Percentiles rank a stretch among this genome's conserved stretches.
Conservation (phyloP, 1,139 yeast species). For the Tardiomyces depauwii region DNA sequence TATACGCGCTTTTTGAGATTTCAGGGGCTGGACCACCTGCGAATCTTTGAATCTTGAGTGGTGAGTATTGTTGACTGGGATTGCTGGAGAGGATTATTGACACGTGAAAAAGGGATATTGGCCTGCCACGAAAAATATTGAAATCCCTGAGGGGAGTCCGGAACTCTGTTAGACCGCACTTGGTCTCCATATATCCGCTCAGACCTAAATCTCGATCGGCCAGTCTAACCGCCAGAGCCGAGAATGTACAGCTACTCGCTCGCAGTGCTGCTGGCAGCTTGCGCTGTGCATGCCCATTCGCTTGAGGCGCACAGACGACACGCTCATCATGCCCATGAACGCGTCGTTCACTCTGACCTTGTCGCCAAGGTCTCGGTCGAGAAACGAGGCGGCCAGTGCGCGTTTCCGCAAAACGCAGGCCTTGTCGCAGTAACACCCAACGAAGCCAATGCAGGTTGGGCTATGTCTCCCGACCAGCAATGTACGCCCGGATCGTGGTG, state of each 20-base stretch:
- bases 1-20: too few relatives aligned
- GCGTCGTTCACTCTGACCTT: neutral
- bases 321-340: neutral
- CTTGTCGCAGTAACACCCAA: constrained; percentile 54
- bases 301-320: neutral
- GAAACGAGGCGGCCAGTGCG: constrained; percentile 35
- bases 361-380: neutral
- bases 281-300: neutral
- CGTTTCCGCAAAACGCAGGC: constrained; percentile 55
- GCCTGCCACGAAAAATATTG: too few relatives aligned
- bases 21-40: too few relatives aligned
- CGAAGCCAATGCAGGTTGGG: constrained; percentile 72
- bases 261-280: neutral
- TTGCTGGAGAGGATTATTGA: too few relatives aligned
- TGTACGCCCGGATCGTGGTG: constrained; percentile 71
- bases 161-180: too few relatives aligned
- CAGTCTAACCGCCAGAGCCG: too few relatives aligned
- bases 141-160: too few relatives aligned
- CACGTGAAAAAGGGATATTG: too few relatives aligned
- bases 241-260: neutral
- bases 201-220: too few relatives aligned
- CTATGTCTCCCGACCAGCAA: constrained; percentile 64
- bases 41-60: too few relatives aligned
- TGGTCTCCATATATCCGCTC: too few relatives aligned
- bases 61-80: too few relatives aligned